Evolutionary conservation across 2,329 filamentous ascomycete genomes (phyloP), one percentile per base, ranked within the genome.

Genomic region (Periconia sp.): DNA sequence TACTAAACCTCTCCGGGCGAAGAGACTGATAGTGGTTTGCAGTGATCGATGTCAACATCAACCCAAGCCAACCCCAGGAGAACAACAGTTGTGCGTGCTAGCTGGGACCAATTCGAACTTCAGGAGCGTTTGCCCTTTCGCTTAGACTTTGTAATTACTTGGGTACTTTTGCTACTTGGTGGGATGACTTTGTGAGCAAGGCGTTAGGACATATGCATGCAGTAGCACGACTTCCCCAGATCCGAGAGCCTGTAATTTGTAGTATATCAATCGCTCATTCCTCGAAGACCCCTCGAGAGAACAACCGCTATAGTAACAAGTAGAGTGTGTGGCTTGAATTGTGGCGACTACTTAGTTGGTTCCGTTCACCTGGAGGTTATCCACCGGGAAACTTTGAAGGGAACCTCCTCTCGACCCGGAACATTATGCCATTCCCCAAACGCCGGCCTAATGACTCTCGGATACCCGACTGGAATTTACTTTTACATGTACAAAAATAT

Each of bases 1-100:
- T 27, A n/a, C 17, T 2, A 23, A 14, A 23, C 1, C 7, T 3
- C 8, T 15, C 10, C 18, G 44, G n/a, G 11, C 27, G 33, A 49
- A 15, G 47, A n/a, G 58, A 50, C 68, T 76, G 52, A 76, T 52
- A 15, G 17, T 41, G 2, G 42, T 53, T 18, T 43, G 27, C 65
- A 94, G 91, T 94, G 90, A 96, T 96, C 71, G 91, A 96, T 77
- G 91, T 96, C 64, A 94, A 93, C 77, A 92, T 92, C 70, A 91
- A 86, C 76, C 84, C 84, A 51, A 82, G 84, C 63, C 79, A 82
- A 61, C 84, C 85, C 55, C 78, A 85, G 59, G 82, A 81, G 69
- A 90, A 92, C 75, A 66, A 64, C 58, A 64, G 66, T 41, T 74
- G 72, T 65, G 61, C 69, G 43, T 75, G 72, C 59, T 75, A 68